Evolutionary conservation across 495 filamentous ascomycete species (phyloP).

Genomic region (Lophiostoma macrostomum): DNA sequence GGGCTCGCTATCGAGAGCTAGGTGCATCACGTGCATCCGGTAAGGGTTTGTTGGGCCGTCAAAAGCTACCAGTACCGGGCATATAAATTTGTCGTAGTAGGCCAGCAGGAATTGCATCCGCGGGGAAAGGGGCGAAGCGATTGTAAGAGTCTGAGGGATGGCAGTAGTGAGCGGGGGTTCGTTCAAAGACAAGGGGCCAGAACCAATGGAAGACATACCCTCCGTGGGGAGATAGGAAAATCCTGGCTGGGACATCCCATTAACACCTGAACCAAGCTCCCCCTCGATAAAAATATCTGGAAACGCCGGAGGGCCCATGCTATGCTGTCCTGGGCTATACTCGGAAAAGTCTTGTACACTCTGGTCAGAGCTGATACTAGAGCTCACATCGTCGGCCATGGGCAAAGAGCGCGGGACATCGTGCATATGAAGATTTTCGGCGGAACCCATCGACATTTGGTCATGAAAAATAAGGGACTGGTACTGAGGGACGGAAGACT

Average conservation of each 20-base stretch:
- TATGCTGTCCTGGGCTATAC: constrained; percentile 16
- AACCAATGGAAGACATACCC: constrained; percentile 37
- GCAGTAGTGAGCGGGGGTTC: constrained; percentile 34
- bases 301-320: constrained; percentile 22
- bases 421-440: constrained; percentile 30
- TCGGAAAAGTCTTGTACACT: constrained; percentile 37
- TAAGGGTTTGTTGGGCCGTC: constrained; percentile 84
- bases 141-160: constrained; percentile 32
- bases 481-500: constrained; percentile 31
- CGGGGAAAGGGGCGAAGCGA: constrained; percentile 43
- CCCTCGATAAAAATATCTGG: constrained; percentile 31
- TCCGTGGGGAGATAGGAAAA: constrained; percentile 30
- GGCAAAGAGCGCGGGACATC: constrained; percentile 33
- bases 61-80: constrained; percentile 85
- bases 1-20: constrained; percentile 74
- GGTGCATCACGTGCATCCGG: constrained; percentile 73
- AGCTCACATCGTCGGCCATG: constrained; percentile 39
- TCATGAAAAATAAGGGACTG: constrained; percentile 23
- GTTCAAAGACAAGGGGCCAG: constrained; percentile 24
- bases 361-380: constrained; percentile 41
- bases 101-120: constrained; percentile 62
- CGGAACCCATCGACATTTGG: constrained; percentile 30
- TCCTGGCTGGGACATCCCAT: constrained; percentile 31
- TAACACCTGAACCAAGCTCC: constrained; percentile 23
- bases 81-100: constrained; percentile 85